Conservation (phyloP, 106 monocot species). For the Dendrobium catenatum region DNA sequence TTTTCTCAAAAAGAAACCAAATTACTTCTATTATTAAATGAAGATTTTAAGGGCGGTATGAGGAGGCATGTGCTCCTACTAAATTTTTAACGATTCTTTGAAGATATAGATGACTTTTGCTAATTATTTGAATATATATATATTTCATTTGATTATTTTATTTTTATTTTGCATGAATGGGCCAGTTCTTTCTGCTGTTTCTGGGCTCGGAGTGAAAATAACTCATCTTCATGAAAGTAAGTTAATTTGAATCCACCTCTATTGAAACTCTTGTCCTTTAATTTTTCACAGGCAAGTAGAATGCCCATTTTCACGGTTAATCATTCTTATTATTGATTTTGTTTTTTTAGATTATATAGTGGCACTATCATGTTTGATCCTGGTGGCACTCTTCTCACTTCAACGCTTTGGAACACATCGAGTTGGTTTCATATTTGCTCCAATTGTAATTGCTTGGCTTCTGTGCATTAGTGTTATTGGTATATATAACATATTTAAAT, state of each 20-base stretch:
- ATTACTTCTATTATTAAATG: too few relatives aligned
- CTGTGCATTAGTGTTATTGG: constrained; percentile 58
- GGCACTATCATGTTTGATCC: constrained; percentile 47
- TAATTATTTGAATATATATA: neutral
- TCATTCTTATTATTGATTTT: neutral
- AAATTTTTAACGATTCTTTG: neutral
- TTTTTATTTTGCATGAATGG: constrained; percentile 7
- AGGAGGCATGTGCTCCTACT: too few relatives aligned
- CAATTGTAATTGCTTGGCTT: constrained; percentile 67
- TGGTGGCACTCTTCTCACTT: constrained; percentile 72
- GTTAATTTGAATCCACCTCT: constrained; percentile 5
- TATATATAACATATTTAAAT: constrained; percentile 59
- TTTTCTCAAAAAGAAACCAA: too few relatives aligned
- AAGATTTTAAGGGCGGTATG: too few relatives aligned
- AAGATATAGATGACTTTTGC: neutral
- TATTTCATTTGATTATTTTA: neutral
- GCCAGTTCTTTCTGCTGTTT: constrained; percentile 72
- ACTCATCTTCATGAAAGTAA: constrained; percentile 63
- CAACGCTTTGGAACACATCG: constrained; percentile 66
- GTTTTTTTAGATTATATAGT: constrained; percentile 52
- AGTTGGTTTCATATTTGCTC: constrained; percentile 74
- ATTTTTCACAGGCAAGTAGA: neutral
- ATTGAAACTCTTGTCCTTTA: neutral
- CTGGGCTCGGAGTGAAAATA: constrained; percentile 51
- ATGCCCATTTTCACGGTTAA: neutral